These are phyloP conservation scores for Clarkia xantiana DNA, from an alignment of 345 rosid species.

Conservation along the genomic window DNA sequence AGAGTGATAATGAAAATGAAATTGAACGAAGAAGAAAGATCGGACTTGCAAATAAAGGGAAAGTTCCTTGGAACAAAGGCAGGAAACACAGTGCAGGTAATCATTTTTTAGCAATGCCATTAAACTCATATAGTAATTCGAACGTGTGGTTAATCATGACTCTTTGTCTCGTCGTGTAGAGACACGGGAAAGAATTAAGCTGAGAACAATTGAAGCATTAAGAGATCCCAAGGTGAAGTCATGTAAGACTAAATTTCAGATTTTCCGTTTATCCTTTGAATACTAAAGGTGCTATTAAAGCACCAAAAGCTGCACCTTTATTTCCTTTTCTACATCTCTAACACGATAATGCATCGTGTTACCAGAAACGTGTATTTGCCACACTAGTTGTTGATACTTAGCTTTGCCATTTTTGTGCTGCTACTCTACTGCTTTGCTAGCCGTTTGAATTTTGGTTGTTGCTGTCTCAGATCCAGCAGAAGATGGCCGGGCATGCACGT, in stretches of 20 bases:
- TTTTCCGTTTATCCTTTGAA: background rate
- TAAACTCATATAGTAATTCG: background rate
- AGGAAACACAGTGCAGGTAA: slow-evolving; percentile 55
- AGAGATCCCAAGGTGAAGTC: slow-evolving; percentile 90
- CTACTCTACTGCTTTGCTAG: background rate
- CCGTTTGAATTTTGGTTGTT: background rate
- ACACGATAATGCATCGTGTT: background rate
- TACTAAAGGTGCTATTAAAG: no score
- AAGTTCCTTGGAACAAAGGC: slow-evolving; percentile 82
- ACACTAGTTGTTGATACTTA: slow-evolving; percentile 2
- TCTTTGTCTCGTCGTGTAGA: slow-evolving; percentile 23
- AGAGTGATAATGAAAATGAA: slow-evolving; percentile 20
- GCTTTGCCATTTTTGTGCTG: background rate
- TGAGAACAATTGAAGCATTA: slow-evolving; percentile 78
- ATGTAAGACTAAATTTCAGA: slow-evolving; percentile 38
- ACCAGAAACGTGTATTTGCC: no score
- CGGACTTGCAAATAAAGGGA: slow-evolving; percentile 67
- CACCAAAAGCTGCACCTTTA: no score
- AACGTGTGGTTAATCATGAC: slow-evolving; percentile 2
- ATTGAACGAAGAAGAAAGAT: slow-evolving; percentile 43
- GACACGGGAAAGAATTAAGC: slow-evolving; percentile 57
- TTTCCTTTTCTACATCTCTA: background rate
- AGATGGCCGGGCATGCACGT: slow-evolving; percentile 49
- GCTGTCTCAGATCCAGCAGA: slow-evolving; percentile 50
- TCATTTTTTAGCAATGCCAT: background rate